Evolutionary conservation across 345 rosid genomes (phyloP).

Genomic region (Citrus medica): DNA sequence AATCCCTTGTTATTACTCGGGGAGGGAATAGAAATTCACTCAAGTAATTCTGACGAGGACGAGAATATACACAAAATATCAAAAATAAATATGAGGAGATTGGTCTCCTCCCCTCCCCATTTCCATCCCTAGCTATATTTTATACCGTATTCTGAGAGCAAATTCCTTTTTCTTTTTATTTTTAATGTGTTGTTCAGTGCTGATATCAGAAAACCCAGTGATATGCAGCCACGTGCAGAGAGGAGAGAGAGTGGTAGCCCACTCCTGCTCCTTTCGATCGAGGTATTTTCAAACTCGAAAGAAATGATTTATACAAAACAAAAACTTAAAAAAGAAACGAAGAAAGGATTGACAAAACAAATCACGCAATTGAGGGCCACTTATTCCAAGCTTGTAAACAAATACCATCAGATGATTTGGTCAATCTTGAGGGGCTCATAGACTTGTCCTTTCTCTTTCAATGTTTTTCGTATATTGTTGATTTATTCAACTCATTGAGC

Average conservation of each 20-base stretch:
- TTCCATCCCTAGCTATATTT: too few species aligned
- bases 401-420: neutral
- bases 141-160: too few species aligned
- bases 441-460: neutral
- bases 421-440: neutral
- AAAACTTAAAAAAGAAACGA: neutral
- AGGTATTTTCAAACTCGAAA: neutral
- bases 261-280: neutral
- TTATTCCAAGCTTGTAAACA: neutral
- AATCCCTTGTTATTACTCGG: too few species aligned
- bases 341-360: neutral
- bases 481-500: too few species aligned
- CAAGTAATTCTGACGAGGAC: too few species aligned
- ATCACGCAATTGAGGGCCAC: neutral
- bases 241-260: neutral
- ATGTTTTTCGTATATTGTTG: neutral
- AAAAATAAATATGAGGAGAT: too few species aligned
- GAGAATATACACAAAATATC: too few species aligned
- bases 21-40: too few species aligned
- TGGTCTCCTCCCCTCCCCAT: too few species aligned
- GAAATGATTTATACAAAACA: neutral
- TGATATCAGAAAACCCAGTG: too few species aligned
- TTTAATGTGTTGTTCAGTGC: too few species aligned
- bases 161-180: too few species aligned
- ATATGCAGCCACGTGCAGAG: neutral